A percentile compares a stretch with the other conserved stretches of the same genome.
phyloP scores from a whole-genome alignment of 306 rosid species.

The Senna tora region DNA sequence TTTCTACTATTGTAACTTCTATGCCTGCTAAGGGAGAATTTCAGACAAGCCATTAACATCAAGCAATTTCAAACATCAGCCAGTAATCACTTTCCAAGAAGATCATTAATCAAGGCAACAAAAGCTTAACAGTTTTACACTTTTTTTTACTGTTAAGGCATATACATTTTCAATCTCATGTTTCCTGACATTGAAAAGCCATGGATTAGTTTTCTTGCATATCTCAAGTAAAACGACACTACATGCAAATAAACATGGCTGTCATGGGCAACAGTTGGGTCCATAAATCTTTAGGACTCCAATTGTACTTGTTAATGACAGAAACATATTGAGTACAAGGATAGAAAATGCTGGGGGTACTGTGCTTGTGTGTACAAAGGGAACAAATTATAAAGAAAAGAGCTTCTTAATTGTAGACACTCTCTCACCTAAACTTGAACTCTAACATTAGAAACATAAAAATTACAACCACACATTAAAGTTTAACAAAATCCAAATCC shows the following conservation, averaged over 20 bases:
- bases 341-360: neutral
- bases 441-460: neutral
- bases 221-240: neutral
- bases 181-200: neutral
- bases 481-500: neutral
- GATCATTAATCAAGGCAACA: neutral
- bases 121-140: neutral
- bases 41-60: neutral
- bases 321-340: neutral
- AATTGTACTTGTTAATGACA: neutral
- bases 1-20: neutral
- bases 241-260: neutral
- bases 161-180: neutral
- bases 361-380: neutral
- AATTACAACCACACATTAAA: neutral
- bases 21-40: neutral
- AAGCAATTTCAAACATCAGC: slow-evolving; percentile 4
- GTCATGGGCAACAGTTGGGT: neutral
- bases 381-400: neutral
- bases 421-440: neutral
- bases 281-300: neutral
- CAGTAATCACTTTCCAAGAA: neutral
- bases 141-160: neutral
- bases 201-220: neutral
- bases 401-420: neutral